phyloP scores from a whole-genome alignment of 2,329 filamentous ascomycete species.

The Stachybotrys elegans region DNA sequence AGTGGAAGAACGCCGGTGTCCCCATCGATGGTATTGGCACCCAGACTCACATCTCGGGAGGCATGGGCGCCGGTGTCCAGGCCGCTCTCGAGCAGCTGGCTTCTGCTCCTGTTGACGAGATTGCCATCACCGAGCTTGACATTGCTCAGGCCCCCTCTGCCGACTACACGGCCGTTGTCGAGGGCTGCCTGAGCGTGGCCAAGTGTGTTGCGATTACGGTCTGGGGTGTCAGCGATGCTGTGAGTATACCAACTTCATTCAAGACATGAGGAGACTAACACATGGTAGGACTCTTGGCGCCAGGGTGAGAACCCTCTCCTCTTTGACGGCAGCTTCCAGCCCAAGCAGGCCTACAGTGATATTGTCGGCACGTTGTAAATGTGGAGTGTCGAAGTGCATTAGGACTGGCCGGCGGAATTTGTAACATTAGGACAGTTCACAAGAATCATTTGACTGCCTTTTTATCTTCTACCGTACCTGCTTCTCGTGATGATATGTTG shows the following conservation, averaged over 20 bases:
- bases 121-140: constrained; percentile 62
- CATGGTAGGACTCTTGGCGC: constrained; percentile 30
- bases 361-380: background rate
- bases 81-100: constrained; percentile 46
- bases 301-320: constrained; percentile 43
- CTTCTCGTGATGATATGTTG: too few relatives aligned
- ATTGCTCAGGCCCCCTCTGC: constrained; percentile 49
- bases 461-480: too few relatives aligned
- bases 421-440: too few relatives aligned
- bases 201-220: constrained; percentile 62
- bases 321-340: constrained; percentile 39
- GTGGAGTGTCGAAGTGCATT: too few relatives aligned
- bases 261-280: constrained; percentile 26
- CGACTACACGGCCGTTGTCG: constrained; percentile 53
- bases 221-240: constrained; percentile 45
- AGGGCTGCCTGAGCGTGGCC: constrained; percentile 51
- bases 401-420: too few relatives aligned
- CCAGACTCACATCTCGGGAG: constrained; percentile 44
- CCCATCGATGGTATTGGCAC: constrained; percentile 41
- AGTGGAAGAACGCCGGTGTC: constrained; percentile 49
- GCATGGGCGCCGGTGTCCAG: constrained; percentile 31
- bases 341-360: background rate
- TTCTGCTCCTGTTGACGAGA: constrained; percentile 41
- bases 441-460: too few relatives aligned
- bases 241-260: constrained; percentile 5